Evolutionary conservation across 768 basidiomycete species (phyloP).

Genomic region (Tubosaeta sp.): DNA sequence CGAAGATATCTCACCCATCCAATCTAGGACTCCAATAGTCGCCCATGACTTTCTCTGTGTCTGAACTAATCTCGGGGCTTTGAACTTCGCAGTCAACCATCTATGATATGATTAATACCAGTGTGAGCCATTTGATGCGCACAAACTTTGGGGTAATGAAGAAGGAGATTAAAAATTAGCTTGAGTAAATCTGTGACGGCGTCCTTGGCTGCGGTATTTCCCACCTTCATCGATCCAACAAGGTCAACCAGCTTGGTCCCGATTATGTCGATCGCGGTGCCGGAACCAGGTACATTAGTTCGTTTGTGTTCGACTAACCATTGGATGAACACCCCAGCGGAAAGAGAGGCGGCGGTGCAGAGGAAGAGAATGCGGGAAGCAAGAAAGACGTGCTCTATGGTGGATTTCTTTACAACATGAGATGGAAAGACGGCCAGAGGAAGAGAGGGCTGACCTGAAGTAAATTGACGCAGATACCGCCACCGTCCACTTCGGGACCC

Average conservation of each 20-base stretch:
- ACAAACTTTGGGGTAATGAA: conserved; percentile 74
- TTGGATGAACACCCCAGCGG: conserved; percentile 45
- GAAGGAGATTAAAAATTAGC: conserved; percentile 73
- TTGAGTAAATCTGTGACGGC: conserved; percentile 85
- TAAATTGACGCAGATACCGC: conserved; percentile 48
- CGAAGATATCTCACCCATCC: conserved; percentile 52
- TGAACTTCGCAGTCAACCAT: conserved; percentile 46
- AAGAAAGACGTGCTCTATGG: conserved; percentile 66
- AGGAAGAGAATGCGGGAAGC: conserved; percentile 75
- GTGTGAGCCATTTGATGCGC: background rate
- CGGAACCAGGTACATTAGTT: conserved; percentile 35
- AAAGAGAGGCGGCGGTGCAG: conserved; percentile 49
- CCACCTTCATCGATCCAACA: conserved; percentile 42
- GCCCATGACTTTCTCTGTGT: conserved; percentile 49
- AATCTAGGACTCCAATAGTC: conserved; percentile 74
- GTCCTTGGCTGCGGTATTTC: conserved; percentile 45
- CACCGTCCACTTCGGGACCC: conserved; percentile 58
- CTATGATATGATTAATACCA: conserved; percentile 4
- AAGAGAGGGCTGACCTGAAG: conserved; percentile 46
- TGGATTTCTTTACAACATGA: conserved; percentile 49
- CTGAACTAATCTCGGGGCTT: conserved; percentile 18
- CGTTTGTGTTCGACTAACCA: conserved; percentile 64
- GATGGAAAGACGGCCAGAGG: conserved; percentile 13
- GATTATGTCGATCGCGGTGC: conserved; percentile 61
- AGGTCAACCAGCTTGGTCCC: conserved; percentile 57